Base-by-base conservation (phyloP, 2,329 filamentous ascomycete genomes). In the Phialophora verrucosa region DNA sequence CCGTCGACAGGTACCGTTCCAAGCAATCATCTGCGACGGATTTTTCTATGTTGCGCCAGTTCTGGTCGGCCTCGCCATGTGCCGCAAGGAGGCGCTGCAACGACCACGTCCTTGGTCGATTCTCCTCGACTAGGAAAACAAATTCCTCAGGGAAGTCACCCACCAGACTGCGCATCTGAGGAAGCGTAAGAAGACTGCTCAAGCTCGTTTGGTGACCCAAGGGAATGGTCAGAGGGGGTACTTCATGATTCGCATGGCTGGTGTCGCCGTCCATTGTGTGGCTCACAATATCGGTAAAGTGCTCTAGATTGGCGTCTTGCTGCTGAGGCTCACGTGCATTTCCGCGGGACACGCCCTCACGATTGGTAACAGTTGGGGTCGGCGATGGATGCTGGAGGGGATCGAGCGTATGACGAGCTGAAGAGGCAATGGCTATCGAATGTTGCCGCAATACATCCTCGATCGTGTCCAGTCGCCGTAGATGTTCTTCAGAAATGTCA, bases 121-220 rank as follows among this genome's bases (percentile, higher is more conserved):
- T n/a, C 17, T 44, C 38, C 6, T 44, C 17, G 38, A 44, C 38
- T 44, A 44, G 17, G 20, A 44, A 44, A 8, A 44, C 5, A 44
- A 44, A 44, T 7, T 44, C 38, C 17, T 44, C 38, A n/a, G 38
- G 38, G 17, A n/a, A 44, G 17, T 44, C 38, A 20, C 38, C 38
- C 17, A 44, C 17, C 35, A 47, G 29, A 35, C 20, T 20, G 17
- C 51, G 38, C 51, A 63, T 57, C 7, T 58, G 38, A 6, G 61
- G 38, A 27, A 63, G 23, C 25, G 17, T 57, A 20, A 63, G 44
- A 11, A 63, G 51, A 44, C 54, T 63, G 38, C 61, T 63, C 31
- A 54, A 58, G 53, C 61, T 63, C 14, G 61, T 63, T 35, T 63
- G 61, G 38, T 63, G 61, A 27, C 61, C 61, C 12, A 63, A 54